These are phyloP conservation scores for Hibiscus mutabilis DNA, from an alignment of 345 rosid species.

Conservation along the genomic window DNA sequence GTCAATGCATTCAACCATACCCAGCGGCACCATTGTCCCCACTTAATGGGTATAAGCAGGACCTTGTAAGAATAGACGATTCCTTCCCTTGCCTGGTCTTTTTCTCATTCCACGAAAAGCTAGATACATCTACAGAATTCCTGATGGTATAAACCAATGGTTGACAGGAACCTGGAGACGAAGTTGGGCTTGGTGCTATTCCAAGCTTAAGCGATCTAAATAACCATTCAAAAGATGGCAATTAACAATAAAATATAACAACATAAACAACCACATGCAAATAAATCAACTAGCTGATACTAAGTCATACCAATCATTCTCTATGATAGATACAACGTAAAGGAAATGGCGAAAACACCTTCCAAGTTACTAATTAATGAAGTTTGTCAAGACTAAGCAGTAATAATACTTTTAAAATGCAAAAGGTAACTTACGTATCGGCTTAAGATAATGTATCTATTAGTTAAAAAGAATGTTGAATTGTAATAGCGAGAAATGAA, in stretches of 20 bases:
- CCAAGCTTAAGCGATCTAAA: slow-evolving; percentile 79
- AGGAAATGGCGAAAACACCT: not conserved
- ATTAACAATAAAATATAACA: not conserved
- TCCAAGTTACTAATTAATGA: not conserved
- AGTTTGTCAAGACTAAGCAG: not conserved
- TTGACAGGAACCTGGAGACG: slow-evolving; percentile 44
- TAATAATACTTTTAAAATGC: not conserved
- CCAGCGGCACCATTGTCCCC: slow-evolving; percentile 50
- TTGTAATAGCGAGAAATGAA: not conserved
- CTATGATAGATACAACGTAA: not conserved
- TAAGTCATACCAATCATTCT: not conserved
- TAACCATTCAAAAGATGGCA: slow-evolving; percentile 14
- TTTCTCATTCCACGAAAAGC: slow-evolving; percentile 68
- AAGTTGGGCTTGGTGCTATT: slow-evolving; percentile 52
- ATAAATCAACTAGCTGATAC: not conserved
- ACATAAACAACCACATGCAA: not conserved
- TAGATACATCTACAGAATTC: slow-evolving; percentile 53
- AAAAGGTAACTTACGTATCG: not conserved
- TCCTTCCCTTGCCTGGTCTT: slow-evolving; percentile 69
- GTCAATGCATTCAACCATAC: slow-evolving; percentile 34
- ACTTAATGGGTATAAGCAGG: slow-evolving; percentile 56
- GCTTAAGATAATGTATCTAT: not conserved
- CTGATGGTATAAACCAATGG: slow-evolving; percentile 48
- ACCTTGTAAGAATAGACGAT: slow-evolving; percentile 53
- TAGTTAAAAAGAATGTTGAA: not conserved